Evolutionary conservation across 768 basidiomycete species (phyloP), one percentile per base, ranked within the genome.

Genomic region (Agrocybe pediades): DNA sequence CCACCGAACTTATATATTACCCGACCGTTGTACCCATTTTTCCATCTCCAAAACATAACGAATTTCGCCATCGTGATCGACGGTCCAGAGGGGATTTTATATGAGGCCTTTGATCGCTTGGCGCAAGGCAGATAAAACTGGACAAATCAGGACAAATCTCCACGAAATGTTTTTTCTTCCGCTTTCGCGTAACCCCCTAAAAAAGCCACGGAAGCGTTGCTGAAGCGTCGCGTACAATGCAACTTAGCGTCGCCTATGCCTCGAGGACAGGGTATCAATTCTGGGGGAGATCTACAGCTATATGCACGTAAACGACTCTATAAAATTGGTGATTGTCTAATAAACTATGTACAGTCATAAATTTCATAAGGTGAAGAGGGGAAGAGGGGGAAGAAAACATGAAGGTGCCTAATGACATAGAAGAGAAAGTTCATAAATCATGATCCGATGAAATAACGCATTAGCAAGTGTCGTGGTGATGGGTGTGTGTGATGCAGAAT

Each of bases 51-150:
- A 27, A 27, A n/a, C n/a, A n/a, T n/a, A n/a, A n/a, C n/a, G n/a
- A n/a, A 27, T n/a, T 27, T 8, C n/a, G n/a, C 16, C 45, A 46
- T 46, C 33, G 33, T 36, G 33, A 46, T 30, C 17, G 26, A 29
- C 25, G n/a, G n/a, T 45, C 8, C 9, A 17, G 24, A 19, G 19
- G 26, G 29, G 19, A 46, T 46, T 25, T 51, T 39, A 19, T 15
- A 24, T 29, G 13, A 25, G 17, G 9, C 26, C 24, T 51, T 20
- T 50, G 49, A 55, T 55, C 20, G n/a, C 54, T 55, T 55, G 54
- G 54, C 54, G 26, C 43, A 17, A 33, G 9, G 29, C 6, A 30
- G 6, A 7, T 30, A 30, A 36, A 6, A 36, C n/a, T 44, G 5
- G 33, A 36, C n/a, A 36, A 36, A 36, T 15, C 33, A 36, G 33